Base-by-base conservation (phyloP, 768 basidiomycete species). In the Mycena alexandri region DNA sequence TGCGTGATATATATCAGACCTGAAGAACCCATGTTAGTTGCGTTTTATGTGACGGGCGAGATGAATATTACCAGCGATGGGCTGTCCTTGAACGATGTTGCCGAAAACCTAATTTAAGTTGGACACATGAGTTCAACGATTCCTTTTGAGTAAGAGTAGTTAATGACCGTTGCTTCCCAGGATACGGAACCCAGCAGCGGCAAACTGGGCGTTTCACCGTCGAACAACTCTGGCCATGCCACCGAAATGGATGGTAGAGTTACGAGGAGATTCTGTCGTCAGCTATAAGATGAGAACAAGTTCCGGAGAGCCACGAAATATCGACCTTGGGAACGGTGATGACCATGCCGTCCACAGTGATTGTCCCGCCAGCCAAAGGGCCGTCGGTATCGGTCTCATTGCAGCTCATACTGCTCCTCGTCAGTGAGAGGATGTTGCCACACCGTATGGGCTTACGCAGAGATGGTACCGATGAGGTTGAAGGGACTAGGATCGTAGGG, bases 171-270 rank as follows among this genome's bases (percentile, higher is more conserved):
- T 17, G 61, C 61, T 29, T 63, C 38, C 61, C 61, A 63, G 5
- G 61, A 52, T 17, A 63, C 61, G 21, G 50, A 54, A 22, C 38
- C 36, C 24, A 63, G 25, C 25, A 53, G 22, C 12, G 61, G 61
- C 17, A 63, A n/a, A 25, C 8, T 11, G 16, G 61, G 61, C 24
- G 3, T 13, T 16, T 24, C 51, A 19, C 12, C n/a, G n/a, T 65
- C 54, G 29, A 65, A 65, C 44, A 65, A 25, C 41, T 65, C 63
- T 33, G 54, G n/a, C 63, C 63, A 65, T 19, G 63, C 63, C 9
- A 41, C 38, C 21, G 53, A 51, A 11, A 65, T 65, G 34, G 63
- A 65, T 16, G 63, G 63, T 9, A 65, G 54, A 22, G 63, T 65
- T 1, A 65, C 51, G 43, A 65, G 53, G 17, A 57, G 54, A 43